Evolutionary conservation across 306 rosid species (phyloP), one percentile per base, ranked within the genome.

Genomic region (Glycyrrhiza uralensis): DNA sequence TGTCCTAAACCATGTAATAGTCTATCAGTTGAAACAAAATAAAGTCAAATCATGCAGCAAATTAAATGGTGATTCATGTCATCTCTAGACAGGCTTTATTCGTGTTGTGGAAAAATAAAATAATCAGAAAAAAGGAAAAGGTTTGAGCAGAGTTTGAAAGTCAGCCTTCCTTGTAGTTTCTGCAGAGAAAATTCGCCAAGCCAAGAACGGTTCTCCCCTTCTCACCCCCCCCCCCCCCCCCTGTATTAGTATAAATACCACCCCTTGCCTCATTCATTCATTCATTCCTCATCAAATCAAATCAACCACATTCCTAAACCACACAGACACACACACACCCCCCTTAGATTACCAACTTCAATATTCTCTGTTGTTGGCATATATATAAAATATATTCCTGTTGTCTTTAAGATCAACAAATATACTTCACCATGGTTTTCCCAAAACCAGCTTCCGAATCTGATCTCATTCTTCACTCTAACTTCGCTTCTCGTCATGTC

Each of bases 361-460:
- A n/a, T n/a, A n/a, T 15, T 61, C 15, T 29, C 15, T 61, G 11
- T 44, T 12, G 28, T 44, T 12, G 28, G 24, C 28, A 23, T 61
- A 24, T 9, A 24, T 23, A 28, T 14, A 29, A 24, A 2, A 24
- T 23, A 28, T 14, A 29, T 35, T 41, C 45, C 17, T 64, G 60
- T 3, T 38, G 23, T 57, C 23, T 33, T 0, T 32, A 54, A 44
- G 1, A 66, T 66, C 60, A 55, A 2, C 59, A 41, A 62, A n/a
- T 13, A 11, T 17, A 58, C 19, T 39, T 63, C 55, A 63, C 70
- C 67, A 70, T 79, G 86, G 49, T 22, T 70, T 52, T 74, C 41
- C 79, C 81, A 32, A 83, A 65, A 47, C 79, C 86, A 12, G 0
- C 83, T 32, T 74, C 75, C 38, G 67, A 77, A 5, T 51, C 84